Evolutionary conservation across 2,329 filamentous ascomycete genomes (phyloP).

Genomic region (Fusarium penzigii): DNA sequence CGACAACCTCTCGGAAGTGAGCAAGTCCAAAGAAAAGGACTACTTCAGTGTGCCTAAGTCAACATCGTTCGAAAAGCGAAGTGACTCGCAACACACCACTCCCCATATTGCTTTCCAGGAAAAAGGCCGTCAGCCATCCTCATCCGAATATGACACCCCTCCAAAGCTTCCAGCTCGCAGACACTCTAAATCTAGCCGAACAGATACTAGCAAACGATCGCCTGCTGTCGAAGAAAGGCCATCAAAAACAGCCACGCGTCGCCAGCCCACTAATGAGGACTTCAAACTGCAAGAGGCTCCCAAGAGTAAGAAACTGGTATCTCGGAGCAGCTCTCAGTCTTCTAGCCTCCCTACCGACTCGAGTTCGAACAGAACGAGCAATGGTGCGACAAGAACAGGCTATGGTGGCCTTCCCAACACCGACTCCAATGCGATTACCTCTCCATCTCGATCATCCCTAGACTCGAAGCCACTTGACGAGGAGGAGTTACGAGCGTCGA

Average conservation of each 20-base stretch:
- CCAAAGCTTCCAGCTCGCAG: constrained; percentile 45
- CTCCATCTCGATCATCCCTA: constrained; percentile 54
- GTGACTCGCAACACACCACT: constrained; percentile 59
- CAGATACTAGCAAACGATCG: constrained; percentile 33
- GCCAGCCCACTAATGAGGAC: constrained; percentile 50
- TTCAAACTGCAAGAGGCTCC: constrained; percentile 84
- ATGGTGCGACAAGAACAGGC: constrained; percentile 30
- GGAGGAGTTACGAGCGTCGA: constrained; percentile 46
- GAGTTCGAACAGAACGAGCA: constrained; percentile 36
- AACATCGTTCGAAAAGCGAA: constrained; percentile 45
- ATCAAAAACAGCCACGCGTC: constrained; percentile 37
- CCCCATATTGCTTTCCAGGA: constrained; percentile 94
- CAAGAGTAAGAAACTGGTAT: constrained; percentile 55
- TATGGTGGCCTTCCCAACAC: constrained; percentile 30
- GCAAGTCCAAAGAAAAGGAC: constrained; percentile 56
- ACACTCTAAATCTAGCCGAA: constrained; percentile 50
- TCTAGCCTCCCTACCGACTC: constrained; percentile 40
- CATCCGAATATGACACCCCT: constrained; percentile 53
- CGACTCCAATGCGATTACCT: constrained; percentile 38
- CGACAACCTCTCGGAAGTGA: constrained; percentile 46
- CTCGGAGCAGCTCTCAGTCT: constrained; percentile 47
- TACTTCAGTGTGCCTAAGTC: constrained; percentile 56
- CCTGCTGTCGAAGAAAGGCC: constrained; percentile 41
- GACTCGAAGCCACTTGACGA: constrained; percentile 61
- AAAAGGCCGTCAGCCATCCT: constrained; percentile 64